Base-by-base conservation (phyloP, 2,329 filamentous ascomycete species). In the Xylaria sp. region DNA sequence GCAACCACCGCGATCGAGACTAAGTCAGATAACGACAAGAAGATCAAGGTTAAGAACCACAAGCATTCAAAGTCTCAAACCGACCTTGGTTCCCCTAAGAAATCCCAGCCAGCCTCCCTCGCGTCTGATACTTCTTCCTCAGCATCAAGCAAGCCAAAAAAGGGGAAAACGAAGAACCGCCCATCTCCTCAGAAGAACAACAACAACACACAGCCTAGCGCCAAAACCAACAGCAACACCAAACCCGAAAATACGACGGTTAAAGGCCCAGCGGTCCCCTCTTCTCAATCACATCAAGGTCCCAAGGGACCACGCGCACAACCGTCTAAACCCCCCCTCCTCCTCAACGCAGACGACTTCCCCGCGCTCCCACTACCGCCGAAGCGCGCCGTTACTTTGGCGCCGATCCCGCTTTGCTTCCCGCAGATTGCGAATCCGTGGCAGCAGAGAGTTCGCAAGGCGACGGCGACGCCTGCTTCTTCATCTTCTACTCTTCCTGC, bases 381-480 rank as follows among this genome's bases (percentile, higher is more conserved):
- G 1, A 57, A 58, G 10, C 28, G 60, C 3, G 7, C 10, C 13
- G 65, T 55, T 0, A 56, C 50, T 1, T 50, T 67, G 12, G 64
- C 68, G 44, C 61, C 65, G 1, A 67, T 70, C 20, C 65, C 68
- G 25, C 50, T 62, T n/a, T 41, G 2, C 50, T 8, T 0, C n/a
- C 52, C 54, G 12, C 52, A n/a, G 2, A 3, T 18, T 48, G n/a
- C 23, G 3, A 46, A 46, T 28, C 37, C 56, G 8, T 57, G 54
- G 54, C 23, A 25, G 23, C 54, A 57, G 28, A 15, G 44, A 25
- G 15, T 12, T 12, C 34, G 52, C n/a, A 9, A 13, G 12, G 54
- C 25, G 28, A 28, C 54, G 34, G 9, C 34, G 34, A 15, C 34
- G 8, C 25, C 54, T 5, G 34, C 37, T 3, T 13, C 20, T 1